Conservation (phyloP, 1,139 yeast genomes). For the Diutina mesorugosa region DNA sequence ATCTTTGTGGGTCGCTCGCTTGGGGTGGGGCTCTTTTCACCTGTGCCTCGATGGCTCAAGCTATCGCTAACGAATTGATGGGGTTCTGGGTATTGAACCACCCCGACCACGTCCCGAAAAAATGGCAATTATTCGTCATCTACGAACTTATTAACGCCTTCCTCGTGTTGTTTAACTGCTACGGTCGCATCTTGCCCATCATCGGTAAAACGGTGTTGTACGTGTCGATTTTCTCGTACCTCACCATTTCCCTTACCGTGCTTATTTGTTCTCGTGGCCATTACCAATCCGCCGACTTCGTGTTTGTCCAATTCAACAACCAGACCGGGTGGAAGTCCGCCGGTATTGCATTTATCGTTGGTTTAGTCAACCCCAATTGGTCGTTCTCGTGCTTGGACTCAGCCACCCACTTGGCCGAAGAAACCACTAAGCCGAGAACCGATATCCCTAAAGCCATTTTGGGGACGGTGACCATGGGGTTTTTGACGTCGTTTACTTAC, state of each 20-base stretch:
- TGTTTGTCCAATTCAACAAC: slow-evolving; percentile 47
- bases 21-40: slow-evolving; percentile 50
- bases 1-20: slow-evolving; percentile 41
- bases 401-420: slow-evolving; percentile 64
- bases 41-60: slow-evolving; percentile 39
- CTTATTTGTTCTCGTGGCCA: slow-evolving; percentile 42
- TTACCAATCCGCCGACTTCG: slow-evolving; percentile 44
- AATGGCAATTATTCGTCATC: slow-evolving; percentile 40
- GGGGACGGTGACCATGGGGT: slow-evolving; percentile 57
- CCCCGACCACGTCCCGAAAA: slow-evolving; percentile 26
- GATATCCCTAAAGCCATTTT: slow-evolving; percentile 52
- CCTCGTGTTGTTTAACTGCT: slow-evolving; percentile 39
- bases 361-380: slow-evolving; percentile 59
- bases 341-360: slow-evolving; percentile 53
- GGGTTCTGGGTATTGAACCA: slow-evolving; percentile 39
- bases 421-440: slow-evolving; percentile 43
- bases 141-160: slow-evolving; percentile 27
- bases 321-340: slow-evolving; percentile 53
- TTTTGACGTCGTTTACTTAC: slow-evolving; percentile 46
- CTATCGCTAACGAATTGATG: slow-evolving; percentile 34
- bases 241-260: slow-evolving; percentile 42
- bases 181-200: slow-evolving; percentile 42
- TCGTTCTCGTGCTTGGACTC: slow-evolving; percentile 57
- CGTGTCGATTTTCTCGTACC: slow-evolving; percentile 39
- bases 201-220: slow-evolving; percentile 42